These are phyloP conservation scores for Bassia scoparia DNA, from an alignment of 148 eudicot species.

Conservation along the genomic window DNA sequence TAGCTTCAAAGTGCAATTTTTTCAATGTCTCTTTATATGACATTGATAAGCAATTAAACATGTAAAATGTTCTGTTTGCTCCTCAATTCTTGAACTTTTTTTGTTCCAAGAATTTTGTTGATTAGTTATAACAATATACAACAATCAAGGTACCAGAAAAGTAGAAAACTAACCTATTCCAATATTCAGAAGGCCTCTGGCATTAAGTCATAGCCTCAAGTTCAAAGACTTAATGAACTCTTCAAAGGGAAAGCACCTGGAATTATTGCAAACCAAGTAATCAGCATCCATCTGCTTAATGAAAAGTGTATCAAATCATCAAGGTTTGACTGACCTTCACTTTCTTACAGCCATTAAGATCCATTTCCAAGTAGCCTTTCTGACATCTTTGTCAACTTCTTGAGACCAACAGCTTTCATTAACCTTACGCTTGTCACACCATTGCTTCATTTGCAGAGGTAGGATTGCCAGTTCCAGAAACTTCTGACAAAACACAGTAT, in stretches of 20 bases:
- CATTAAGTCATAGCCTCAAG: conserved; percentile 46
- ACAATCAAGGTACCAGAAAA: not conserved
- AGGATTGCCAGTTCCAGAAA: conserved; percentile 35
- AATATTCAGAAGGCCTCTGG: conserved; percentile 90
- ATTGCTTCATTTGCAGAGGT: conserved; percentile 44
- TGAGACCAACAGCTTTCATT: conserved; percentile 57
- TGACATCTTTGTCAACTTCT: conserved; percentile 55
- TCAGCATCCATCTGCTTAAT: not conserved
- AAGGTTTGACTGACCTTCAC: conserved; percentile 46
- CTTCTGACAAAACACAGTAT: conserved; percentile 19
- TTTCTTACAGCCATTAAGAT: conserved; percentile 37
- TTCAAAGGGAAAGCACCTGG: conserved; percentile 88
- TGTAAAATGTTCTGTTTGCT: not conserved
- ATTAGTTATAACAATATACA: not conserved
- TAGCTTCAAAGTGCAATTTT: not conserved
- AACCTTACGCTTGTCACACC: conserved; percentile 44
- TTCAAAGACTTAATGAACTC: conserved; percentile 65
- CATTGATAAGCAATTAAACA: not conserved
- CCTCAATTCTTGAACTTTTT: not conserved
- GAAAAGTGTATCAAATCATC: not conserved
- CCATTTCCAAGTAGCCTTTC: conserved; percentile 36
- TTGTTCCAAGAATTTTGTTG: not conserved
- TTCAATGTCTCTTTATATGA: not conserved
- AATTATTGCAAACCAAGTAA: not conserved
- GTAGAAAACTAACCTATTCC: conserved; percentile 60